Percentiles rank a stretch among this genome's conserved stretches.
phyloP scores from a whole-genome alignment of 352 stramenopile species.

The Thraustochytrium striatum region DNA sequence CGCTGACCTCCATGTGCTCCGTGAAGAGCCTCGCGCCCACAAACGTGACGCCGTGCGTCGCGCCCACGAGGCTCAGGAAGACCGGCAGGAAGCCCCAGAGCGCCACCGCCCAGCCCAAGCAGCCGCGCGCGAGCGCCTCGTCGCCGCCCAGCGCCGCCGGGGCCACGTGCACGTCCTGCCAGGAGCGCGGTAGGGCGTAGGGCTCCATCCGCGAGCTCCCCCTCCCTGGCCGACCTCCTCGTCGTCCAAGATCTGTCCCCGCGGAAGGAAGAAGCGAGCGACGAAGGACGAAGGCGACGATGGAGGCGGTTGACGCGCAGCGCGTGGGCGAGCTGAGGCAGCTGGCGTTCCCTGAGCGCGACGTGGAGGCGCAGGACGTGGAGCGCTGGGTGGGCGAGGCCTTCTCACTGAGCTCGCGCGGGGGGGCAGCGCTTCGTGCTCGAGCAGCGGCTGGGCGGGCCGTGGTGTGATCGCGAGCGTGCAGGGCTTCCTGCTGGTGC shows the following conservation, averaged over 20 bases:
- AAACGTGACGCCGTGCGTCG: constrained; percentile 23
- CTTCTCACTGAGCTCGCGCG: neutral
- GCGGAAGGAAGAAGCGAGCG: too few species aligned
- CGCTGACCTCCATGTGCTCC: neutral
- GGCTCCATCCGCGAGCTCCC: too few species aligned
- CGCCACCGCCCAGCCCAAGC: neutral
- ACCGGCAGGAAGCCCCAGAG: constrained; percentile 1
- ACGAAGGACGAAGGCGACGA: too few species aligned
- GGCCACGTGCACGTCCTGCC: neutral
- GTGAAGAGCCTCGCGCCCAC: neutral
- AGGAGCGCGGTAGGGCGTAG: neutral
- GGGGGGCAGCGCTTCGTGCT: constrained; percentile 58
- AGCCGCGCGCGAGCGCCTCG: neutral
- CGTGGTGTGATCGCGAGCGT: constrained; percentile 73
- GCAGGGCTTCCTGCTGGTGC: constrained; percentile 66
- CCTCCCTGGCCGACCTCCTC: too few species aligned
- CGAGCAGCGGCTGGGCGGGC: constrained; percentile 68
- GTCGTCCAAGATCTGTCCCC: too few species aligned
- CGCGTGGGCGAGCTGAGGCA: neutral
- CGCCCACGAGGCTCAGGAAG: constrained; percentile 9
- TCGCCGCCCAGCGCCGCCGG: neutral
- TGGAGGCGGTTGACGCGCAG: too few species aligned
- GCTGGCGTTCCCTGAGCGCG: constrained; percentile 7
- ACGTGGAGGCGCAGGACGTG: constrained; percentile 14
- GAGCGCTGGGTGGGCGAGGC: constrained; percentile 19